Base-by-base conservation (phyloP, 1,284 basidiomycete species). In the Ceratobasidium sp. region DNA sequence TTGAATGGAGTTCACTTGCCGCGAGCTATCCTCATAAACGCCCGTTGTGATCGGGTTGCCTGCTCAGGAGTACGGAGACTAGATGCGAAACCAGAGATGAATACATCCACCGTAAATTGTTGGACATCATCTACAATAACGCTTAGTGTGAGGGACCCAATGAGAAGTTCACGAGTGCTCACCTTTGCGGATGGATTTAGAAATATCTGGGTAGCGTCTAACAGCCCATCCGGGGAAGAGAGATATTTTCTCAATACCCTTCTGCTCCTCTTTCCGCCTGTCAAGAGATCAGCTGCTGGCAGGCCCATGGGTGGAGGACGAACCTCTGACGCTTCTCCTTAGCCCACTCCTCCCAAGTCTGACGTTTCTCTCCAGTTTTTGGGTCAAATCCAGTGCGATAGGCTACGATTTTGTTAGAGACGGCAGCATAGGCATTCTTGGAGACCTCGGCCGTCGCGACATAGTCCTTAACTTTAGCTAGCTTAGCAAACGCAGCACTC, bases 11-110 rank as follows among this genome's bases (percentile, higher is more conserved):
- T 4, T 71, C 44, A 67, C 85, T 50, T 79, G 94, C 94, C 86
- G 86, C 90, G 92, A 8, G 94, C 94, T 51, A 96, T 82, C 24
- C 87, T 86, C 74, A 95, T 85, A 78, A 96, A 93, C 0, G 92
- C 89, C 15, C 87, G 86, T 76, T 95, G 93, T 0, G 92, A 90
- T 5, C 93, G 88, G 60, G 89, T 91, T 0, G 89, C 87, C 67
- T 86, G 85, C 67, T 90, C 90, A 1, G 89, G 86, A 2, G 88
- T 85, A 47, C 89, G 87, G 57, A 90, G 85, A 65, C 86, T 89
- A 19, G 89, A 86, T 0, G 91, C 92, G 79, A 89, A 94, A 0
- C 94, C 94, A 27, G 93, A 93, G 1, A 94, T 85, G 66, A 89
- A 92, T 0, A 94, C 82, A 60, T 92, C 89, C 9, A 95, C 82